Percentiles rank a stretch among this genome's conserved stretches.
Conservation (phyloP, 2,329 filamentous ascomycete species). For the Talaromyces sp. region DNA sequence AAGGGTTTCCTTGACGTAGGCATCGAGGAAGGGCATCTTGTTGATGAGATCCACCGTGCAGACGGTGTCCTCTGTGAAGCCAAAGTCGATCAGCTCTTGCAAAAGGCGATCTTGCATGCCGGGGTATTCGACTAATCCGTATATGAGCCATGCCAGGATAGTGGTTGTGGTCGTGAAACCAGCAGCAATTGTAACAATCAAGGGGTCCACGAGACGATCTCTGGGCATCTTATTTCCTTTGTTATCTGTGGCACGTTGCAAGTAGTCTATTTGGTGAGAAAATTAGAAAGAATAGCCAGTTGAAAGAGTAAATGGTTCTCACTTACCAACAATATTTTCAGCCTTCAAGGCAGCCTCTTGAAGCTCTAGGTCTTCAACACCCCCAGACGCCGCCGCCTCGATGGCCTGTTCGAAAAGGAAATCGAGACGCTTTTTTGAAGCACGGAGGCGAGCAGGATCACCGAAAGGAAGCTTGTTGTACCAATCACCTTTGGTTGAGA, state of each 20-base stretch:
- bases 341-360: constrained; percentile 45
- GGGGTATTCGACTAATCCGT: constrained; percentile 51
- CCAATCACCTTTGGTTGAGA: constrained; percentile 55
- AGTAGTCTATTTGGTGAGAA: constrained; percentile 23
- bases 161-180: constrained; percentile 61
- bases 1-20: constrained; percentile 60
- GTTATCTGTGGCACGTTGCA: constrained; percentile 3
- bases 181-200: constrained; percentile 53
- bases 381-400: constrained; percentile 16
- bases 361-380: constrained; percentile 29
- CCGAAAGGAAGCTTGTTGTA: constrained; percentile 58
- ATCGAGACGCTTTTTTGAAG: neutral
- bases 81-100: constrained; percentile 56
- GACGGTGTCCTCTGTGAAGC: constrained; percentile 42
- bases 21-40: constrained; percentile 44
- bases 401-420: constrained; percentile 4
- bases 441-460: constrained; percentile 30
- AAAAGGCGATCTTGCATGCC: constrained; percentile 57
- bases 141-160: constrained; percentile 58
- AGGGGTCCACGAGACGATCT: neutral
- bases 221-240: constrained; percentile 9
- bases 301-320: neutral
- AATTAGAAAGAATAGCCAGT: neutral
- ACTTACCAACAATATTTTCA: constrained; percentile 38
- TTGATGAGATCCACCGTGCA: constrained; percentile 45